Evolutionary conservation across 2,329 filamentous ascomycete species (phyloP), one percentile per base, ranked within the genome.

Genomic region (Clarireedia sp.): DNA sequence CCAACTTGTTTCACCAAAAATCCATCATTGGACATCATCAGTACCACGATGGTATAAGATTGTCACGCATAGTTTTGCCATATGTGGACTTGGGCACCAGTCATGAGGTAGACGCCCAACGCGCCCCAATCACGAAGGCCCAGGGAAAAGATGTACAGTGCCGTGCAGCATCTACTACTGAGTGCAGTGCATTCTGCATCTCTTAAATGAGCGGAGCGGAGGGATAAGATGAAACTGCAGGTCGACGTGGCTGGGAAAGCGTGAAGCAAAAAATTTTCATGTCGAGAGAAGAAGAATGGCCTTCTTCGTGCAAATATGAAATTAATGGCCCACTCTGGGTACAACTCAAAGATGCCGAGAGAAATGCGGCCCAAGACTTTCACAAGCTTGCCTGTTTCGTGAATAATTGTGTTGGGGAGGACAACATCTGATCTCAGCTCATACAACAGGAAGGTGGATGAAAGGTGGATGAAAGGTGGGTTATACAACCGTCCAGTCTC

Each of bases 381-480:
- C 36, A 21, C 37, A 19, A 37, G 29, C 26, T 21, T 29, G 36
- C 24, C 38, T 33, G 33, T 26, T 51, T 33, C 48, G 48, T 40
- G 9, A 29, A 41, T 51, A 41, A 41, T 51, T 21, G 24, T 36
- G 14, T 12, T 33, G 21, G 36, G 36, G 23, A 2, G 23, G 12
- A 53, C 33, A 26, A 38, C 33, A 53, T 53, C 10, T 43, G 37
- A 52, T 46, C 48, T 29, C 33, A 48, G 43, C 33, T 53, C n/a
- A 19, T 29, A 48, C 33, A 29, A 40, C 43, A 54, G 43, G 51
- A 48, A 48, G 51, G 51, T 54, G 43, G 51, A 48, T 54, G 26
- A 40, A 36, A 14, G 43, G 51, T 54, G 43, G 51, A 48, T 54
- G 26, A 40, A 36, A 19, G 17, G 40, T 16, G 26, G 17, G 36